A percentile compares a stretch with the other conserved stretches of the same genome.
phyloP scores from a whole-genome alignment of 805 yeast genomes.

The Pichia sporocuriosa region DNA sequence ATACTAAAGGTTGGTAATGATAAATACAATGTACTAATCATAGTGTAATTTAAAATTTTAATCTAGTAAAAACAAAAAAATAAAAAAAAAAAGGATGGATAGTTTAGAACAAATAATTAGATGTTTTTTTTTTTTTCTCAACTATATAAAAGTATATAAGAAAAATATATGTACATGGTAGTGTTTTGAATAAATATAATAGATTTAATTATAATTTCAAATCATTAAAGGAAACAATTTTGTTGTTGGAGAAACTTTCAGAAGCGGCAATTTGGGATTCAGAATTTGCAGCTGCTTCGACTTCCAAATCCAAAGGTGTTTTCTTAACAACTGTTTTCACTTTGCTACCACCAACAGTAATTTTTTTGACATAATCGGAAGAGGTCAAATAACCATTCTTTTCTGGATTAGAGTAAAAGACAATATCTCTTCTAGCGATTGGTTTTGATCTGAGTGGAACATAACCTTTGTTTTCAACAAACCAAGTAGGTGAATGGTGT shows the following conservation, averaged over 20 bases:
- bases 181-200: background rate
- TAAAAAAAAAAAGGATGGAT: background rate
- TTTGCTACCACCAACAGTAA: slow-evolving; percentile 19
- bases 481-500: slow-evolving; percentile 69
- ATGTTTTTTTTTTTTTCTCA: background rate
- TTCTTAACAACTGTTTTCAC: slow-evolving; percentile 14
- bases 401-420: slow-evolving; percentile 62
- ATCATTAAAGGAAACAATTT: slow-evolving; percentile 21
- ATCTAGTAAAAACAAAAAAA: background rate
- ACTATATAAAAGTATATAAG: background rate
- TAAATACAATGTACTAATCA: background rate
- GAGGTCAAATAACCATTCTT: slow-evolving; percentile 65
- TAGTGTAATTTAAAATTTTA: background rate
- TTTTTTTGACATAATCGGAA: slow-evolving; percentile 32
- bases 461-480: slow-evolving; percentile 63
- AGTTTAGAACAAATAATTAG: background rate
- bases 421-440: slow-evolving; percentile 69
- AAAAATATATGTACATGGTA: slow-evolving; percentile 1
- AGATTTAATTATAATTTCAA: slow-evolving; percentile 14
- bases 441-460: slow-evolving; percentile 86
- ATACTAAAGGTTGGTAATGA: slow-evolving; percentile 36
- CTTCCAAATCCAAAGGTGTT: slow-evolving; percentile 20
- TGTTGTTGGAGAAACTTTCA: slow-evolving; percentile 19
- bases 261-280: slow-evolving; percentile 3
- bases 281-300: slow-evolving; percentile 13